Conservation (phyloP, 2,329 filamentous ascomycete genomes). For the Colletotrichum theobromicola region DNA sequence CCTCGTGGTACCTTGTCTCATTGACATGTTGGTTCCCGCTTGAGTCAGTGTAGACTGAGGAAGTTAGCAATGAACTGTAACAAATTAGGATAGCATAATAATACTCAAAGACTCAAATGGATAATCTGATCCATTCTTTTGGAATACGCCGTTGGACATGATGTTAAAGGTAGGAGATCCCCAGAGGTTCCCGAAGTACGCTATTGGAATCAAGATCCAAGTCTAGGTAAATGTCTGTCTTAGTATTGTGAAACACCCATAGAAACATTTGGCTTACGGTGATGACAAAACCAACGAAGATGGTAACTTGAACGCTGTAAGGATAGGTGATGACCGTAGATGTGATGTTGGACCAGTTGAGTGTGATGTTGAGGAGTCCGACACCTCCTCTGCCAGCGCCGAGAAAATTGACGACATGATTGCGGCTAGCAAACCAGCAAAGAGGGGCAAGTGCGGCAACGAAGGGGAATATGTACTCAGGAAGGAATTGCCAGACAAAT, state of each 20-base stretch:
- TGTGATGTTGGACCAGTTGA: slow-evolving; percentile 68
- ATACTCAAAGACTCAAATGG: slow-evolving; percentile 27
- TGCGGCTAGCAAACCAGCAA: slow-evolving; percentile 67
- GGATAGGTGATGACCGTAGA: slow-evolving; percentile 55
- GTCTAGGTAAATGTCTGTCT: slow-evolving; percentile 39
- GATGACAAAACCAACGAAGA: slow-evolving; percentile 59
- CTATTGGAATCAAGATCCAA: slow-evolving; percentile 63
- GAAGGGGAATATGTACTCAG: slow-evolving; percentile 65
- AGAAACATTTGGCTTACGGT: neutral
- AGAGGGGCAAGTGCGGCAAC: slow-evolving; percentile 64
- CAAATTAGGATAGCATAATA: neutral
- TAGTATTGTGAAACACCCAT: neutral
- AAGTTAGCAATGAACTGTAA: slow-evolving; percentile 12
- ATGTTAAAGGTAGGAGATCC: slow-evolving; percentile 45
- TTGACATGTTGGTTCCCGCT: slow-evolving; percentile 36
- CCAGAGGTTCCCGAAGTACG: slow-evolving; percentile 63
- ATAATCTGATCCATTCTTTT: slow-evolving; percentile 11
- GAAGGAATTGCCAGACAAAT: slow-evolving; percentile 66
- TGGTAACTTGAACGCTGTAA: slow-evolving; percentile 62
- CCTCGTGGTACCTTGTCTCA: slow-evolving; percentile 48
- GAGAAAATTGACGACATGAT: slow-evolving; percentile 63
- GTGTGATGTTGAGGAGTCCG: slow-evolving; percentile 63
- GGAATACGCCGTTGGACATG: slow-evolving; percentile 63
- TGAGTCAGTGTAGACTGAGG: slow-evolving; percentile 5
- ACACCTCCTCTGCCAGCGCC: slow-evolving; percentile 67